phyloP scores from a whole-genome alignment of 768 basidiomycete species.

The Sarcodon aspratus region DNA sequence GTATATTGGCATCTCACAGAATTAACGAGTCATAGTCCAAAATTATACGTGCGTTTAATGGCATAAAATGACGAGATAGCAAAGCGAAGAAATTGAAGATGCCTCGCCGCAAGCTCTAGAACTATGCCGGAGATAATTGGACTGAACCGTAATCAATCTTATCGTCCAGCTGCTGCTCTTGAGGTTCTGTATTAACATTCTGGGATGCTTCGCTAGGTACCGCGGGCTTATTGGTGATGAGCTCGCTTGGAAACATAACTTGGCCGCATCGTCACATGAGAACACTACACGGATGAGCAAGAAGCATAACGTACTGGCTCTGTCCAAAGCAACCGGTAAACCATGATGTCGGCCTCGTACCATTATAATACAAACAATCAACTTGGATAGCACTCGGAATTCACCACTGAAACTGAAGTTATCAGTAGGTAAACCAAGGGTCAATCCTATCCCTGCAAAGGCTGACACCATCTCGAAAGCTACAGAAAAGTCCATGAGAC shows the following conservation, averaged over 20 bases:
- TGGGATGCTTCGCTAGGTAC: not conserved
- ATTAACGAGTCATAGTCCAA: too few relatives aligned
- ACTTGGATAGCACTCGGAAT: constrained; percentile 54
- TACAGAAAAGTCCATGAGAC: not conserved
- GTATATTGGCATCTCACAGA: too few relatives aligned
- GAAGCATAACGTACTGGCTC: constrained; percentile 48
- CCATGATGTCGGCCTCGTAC: constrained; percentile 69
- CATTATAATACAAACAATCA: constrained; percentile 68
- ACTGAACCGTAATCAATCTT: too few relatives aligned
- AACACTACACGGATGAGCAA: constrained; percentile 50
- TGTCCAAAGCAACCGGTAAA: constrained; percentile 55
- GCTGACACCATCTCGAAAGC: constrained; percentile 59
- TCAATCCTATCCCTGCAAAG: constrained; percentile 60
- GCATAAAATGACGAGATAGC: too few relatives aligned
- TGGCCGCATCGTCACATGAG: constrained; percentile 31
- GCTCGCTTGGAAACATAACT: constrained; percentile 13
- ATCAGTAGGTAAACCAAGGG: constrained; percentile 47
- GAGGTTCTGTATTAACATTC: too few relatives aligned
- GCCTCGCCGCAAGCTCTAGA: too few relatives aligned
- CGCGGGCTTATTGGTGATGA: not conserved
- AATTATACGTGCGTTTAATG: too few relatives aligned
- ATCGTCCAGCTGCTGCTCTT: too few relatives aligned
- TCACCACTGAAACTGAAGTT: constrained; percentile 56
- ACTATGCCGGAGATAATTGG: too few relatives aligned
- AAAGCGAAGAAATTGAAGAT: too few relatives aligned